Percentiles rank a stretch among this genome's conserved stretches.
Evolutionary conservation across 495 filamentous ascomycete species (phyloP).

Genomic region (Penicillium angulare): DNA sequence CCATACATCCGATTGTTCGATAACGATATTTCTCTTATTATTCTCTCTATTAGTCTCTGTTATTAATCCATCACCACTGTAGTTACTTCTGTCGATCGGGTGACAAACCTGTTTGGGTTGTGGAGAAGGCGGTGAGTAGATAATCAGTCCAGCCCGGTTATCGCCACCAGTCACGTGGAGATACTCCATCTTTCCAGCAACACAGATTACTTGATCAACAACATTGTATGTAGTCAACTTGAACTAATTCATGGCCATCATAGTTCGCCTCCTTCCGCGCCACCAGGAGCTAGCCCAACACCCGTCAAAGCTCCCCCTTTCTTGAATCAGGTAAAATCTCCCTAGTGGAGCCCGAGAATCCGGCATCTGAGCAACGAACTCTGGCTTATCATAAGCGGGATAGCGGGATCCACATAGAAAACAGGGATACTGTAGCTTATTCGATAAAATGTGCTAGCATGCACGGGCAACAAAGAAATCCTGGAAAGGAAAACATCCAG

Average conservation of each 20-base stretch:
- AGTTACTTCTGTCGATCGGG: background rate
- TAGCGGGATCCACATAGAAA: background rate
- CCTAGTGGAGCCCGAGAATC: constrained; percentile 1
- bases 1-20: no score
- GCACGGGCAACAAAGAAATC: background rate
- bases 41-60: background rate
- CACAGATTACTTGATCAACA: no score
- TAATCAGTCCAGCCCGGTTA: background rate
- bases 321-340: no score
- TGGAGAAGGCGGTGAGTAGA: constrained; percentile 7
- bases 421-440: constrained; percentile 2
- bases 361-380: background rate
- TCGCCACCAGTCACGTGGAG: constrained; percentile 10
- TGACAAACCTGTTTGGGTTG: constrained; percentile 15
- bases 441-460: background rate
- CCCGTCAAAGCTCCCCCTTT: no score
- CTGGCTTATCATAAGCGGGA: background rate
- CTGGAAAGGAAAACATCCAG: background rate
- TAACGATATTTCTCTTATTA: no score
- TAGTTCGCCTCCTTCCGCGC: no score
- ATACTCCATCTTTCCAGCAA: background rate
- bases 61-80: background rate
- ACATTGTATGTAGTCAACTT: no score
- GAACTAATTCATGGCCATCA: background rate
- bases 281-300: no score